Evolutionary conservation across 805 yeast genomes (phyloP).

Genomic region (Debaryomyces hansenii): DNA sequence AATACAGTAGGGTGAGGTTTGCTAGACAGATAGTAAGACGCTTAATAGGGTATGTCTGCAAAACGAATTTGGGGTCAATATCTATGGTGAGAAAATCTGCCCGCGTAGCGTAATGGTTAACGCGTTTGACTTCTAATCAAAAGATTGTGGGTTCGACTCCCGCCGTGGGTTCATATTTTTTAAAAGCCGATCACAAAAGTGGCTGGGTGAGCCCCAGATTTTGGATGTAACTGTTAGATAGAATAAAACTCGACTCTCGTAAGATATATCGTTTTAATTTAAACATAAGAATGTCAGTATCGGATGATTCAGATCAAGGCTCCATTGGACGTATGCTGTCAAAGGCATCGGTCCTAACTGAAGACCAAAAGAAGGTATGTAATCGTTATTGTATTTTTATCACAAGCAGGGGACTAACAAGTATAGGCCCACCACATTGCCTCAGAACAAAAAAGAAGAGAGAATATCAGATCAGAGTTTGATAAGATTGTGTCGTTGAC

Average conservation of each 20-base stretch:
- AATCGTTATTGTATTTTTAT: not conserved
- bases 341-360: constrained; percentile 31
- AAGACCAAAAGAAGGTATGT: constrained; percentile 37
- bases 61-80: no score
- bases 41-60: no score
- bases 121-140: constrained; percentile 69
- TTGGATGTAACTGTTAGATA: no score
- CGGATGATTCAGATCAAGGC: not conserved
- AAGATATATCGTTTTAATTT: no score
- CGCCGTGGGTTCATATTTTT: no score
- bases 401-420: constrained; percentile 10
- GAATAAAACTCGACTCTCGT: no score
- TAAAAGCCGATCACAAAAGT: no score
- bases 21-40: no score
- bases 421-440: constrained; percentile 71
- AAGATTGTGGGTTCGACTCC: constrained; percentile 8
- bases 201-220: no score
- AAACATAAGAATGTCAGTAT: not conserved
- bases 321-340: constrained; percentile 15
- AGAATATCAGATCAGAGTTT: constrained; percentile 79
- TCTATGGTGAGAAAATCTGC: no score
- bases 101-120: constrained; percentile 58
- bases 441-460: constrained; percentile 84
- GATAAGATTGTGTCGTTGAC: constrained; percentile 73
- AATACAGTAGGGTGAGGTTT: no score